These are phyloP conservation scores for Avena insularis DNA, from an alignment of 176 grass and related monocot genomes.

Conservation along the genomic window DNA sequence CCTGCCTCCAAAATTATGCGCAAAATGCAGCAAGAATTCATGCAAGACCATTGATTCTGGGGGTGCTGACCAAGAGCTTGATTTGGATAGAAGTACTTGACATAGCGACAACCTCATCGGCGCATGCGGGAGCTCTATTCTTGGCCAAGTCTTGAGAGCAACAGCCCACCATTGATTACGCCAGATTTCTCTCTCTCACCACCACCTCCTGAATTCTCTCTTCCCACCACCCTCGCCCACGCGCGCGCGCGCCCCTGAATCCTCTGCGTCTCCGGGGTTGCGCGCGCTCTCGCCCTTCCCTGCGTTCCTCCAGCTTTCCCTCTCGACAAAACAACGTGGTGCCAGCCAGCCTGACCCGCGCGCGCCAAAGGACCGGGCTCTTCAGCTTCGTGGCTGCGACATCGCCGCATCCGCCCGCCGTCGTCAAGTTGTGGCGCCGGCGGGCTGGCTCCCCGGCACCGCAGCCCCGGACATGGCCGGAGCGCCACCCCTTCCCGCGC, in stretches of 20 bases:
- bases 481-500: slow-evolving; percentile 15
- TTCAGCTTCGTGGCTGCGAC: slow-evolving; percentile 21
- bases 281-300: slow-evolving; percentile 22
- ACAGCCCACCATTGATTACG: slow-evolving; percentile 2
- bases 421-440: slow-evolving; percentile 67
- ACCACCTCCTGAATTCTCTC: not conserved
- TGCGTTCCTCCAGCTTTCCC: slow-evolving; percentile 17
- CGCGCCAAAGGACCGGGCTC: slow-evolving; percentile 2
- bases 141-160: not conserved
- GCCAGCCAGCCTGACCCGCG: not conserved
- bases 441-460: slow-evolving; percentile 47
- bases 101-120: slow-evolving; percentile 25
- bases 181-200: slow-evolving; percentile 3
- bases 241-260: slow-evolving; percentile 43
- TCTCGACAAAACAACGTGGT: slow-evolving; percentile 16
- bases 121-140: slow-evolving; percentile 14
- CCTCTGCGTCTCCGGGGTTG: slow-evolving; percentile 30
- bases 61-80: not conserved
- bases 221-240: slow-evolving; percentile 37
- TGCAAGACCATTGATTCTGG: too few species aligned
- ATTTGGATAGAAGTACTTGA: not conserved
- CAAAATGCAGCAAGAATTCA: too few species aligned
- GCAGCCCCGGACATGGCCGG: slow-evolving; percentile 46
- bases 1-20: too few species aligned
- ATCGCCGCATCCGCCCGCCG: slow-evolving; percentile 44